Conservation (phyloP, 2,329 filamentous ascomycete genomes). For the Zelopaecilomyces penicillatus region DNA sequence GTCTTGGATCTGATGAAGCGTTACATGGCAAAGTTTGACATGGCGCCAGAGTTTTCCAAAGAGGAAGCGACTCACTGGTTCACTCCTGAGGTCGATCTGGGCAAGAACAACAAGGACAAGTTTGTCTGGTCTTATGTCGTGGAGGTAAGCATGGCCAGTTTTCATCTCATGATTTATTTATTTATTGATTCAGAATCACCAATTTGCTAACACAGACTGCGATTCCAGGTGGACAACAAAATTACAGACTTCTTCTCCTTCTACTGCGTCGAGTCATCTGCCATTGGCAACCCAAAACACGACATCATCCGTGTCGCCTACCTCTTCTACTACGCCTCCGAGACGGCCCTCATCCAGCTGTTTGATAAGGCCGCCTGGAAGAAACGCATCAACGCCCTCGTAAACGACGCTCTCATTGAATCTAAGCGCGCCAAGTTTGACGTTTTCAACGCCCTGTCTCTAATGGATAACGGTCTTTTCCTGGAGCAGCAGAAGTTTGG, state of each 20-base stretch:
- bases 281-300: conserved; percentile 75
- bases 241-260: conserved; percentile 98
- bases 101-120: conserved; percentile 63
- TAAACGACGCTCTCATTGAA: conserved; percentile 78
- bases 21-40: conserved; percentile 72
- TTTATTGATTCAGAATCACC: background rate
- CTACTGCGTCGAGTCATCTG: conserved; percentile 87
- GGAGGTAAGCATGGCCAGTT: conserved; percentile 43
- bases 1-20: conserved; percentile 67
- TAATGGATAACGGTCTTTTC: conserved; percentile 92
- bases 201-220: background rate
- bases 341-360: conserved; percentile 58
- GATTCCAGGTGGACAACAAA: conserved; percentile 54
- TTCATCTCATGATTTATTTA: background rate
- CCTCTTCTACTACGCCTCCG: conserved; percentile 92
- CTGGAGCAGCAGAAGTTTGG: conserved; percentile 91
- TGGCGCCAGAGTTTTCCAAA: conserved; percentile 71
- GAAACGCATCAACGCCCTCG: conserved; percentile 68
- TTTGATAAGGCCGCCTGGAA: conserved; percentile 55
- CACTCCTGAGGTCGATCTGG: conserved; percentile 52
- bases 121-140: conserved; percentile 94
- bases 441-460: conserved; percentile 90
- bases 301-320: conserved; percentile 81
- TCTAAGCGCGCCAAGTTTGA: conserved; percentile 82
- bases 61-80: conserved; percentile 88